Evolutionary conservation across 2,329 filamentous ascomycete genomes (phyloP), one percentile per base, ranked within the genome.

Genomic region (Pseudogymnoascus sp.): DNA sequence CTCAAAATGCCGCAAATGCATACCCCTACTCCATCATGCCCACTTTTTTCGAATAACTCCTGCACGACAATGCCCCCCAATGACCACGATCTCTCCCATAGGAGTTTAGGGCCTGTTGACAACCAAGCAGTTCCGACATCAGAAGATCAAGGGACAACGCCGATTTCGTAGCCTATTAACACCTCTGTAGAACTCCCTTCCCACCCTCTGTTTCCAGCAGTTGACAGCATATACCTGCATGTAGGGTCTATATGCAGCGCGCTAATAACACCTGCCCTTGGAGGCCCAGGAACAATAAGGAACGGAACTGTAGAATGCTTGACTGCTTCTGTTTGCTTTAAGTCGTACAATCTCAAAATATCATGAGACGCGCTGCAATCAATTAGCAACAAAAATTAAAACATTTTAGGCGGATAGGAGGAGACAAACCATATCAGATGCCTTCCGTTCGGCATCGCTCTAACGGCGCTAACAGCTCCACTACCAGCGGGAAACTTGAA

Each of bases 161-260:
- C 71, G 54, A 99, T 96, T 78, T 99, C 95, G 76, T 99, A 99
- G 14, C 95, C 95, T 63, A 99, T 85, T 66, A 99, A 75, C 0
- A 95, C 92, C 78, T 99, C 95, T 0, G 95, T 98, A 37, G 84
- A 88, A 19, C 84, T 87, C 1, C 95, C 95, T 75, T 98, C 95
- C 95, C 95, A 99, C 0, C 95, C 95, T 67, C 95, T 80, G 67
- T 95, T 98, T 0, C 95, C 95, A 4, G 91, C 93, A 0, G 92
- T 90, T 1, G 90, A 93, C 36, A 99, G 84, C 89, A 99, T 93
- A 73, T 93, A 98, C 16, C 87, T 83, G 73, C 91, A 93, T 0
- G 91, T 90, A 4, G 90, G 90, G 74, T 99, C 95, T 57, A 97
- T 81, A 72, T 93, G 95, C 8, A 98, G 78, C 66, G 89, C 87